These are phyloP conservation scores for Boletus rubropictus DNA, from an alignment of 768 basidiomycete species.

Conservation along the genomic window DNA sequence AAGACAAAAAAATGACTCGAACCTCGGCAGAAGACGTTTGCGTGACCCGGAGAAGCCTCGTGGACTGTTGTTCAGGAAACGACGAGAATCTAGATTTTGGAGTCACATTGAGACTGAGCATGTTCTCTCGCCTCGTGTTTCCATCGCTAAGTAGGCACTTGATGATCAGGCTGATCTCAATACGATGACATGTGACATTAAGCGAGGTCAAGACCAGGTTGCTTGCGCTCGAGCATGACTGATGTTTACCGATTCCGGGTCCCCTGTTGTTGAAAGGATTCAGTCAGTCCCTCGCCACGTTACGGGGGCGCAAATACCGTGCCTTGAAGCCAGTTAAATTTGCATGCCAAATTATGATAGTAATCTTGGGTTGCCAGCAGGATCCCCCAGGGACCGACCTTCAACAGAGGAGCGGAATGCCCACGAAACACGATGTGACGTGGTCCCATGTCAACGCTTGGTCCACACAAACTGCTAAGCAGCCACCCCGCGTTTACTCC, in stretches of 20 bases:
- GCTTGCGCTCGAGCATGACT: background rate
- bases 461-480: slow-evolving; percentile 2
- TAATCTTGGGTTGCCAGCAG: background rate
- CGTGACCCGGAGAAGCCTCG: background rate
- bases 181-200: background rate
- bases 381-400: background rate
- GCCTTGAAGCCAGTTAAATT: background rate
- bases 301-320: background rate
- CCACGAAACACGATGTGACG: slow-evolving; percentile 14
- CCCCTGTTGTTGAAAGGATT: background rate
- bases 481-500: background rate
- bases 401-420: slow-evolving; percentile 3
- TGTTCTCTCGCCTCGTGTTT: slow-evolving; percentile 18
- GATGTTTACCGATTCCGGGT: background rate
- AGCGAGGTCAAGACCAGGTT: background rate
- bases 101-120: background rate
- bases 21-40: background rate
- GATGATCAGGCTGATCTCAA: slow-evolving; percentile 2
- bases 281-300: slow-evolving; percentile 6
- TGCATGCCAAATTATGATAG: background rate
- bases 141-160: slow-evolving; percentile 1
- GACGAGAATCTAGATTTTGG: background rate
- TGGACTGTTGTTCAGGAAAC: background rate
- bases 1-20: background rate
- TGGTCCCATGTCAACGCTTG: slow-evolving; percentile 1